Conservation (phyloP, 495 filamentous ascomycete species). For the Bryoglossum gracile region DNA sequence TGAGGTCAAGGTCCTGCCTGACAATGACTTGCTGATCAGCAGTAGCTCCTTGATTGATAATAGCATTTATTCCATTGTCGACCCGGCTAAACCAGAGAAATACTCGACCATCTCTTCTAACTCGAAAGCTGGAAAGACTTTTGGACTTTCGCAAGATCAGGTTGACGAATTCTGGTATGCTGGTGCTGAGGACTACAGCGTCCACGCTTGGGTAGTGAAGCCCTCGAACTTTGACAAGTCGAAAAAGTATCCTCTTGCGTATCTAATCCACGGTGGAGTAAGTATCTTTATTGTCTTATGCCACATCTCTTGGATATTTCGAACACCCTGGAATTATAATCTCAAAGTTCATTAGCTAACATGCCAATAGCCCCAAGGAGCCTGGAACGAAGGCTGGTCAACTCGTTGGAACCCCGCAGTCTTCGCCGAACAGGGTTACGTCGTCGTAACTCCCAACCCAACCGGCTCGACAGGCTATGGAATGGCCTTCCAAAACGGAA, state of each 20-base stretch:
- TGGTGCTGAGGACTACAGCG: conserved; percentile 51
- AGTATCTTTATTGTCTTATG: conserved; percentile 2
- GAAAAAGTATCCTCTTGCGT: conserved; percentile 74
- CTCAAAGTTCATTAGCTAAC: conserved; percentile 2
- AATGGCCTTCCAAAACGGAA: conserved; percentile 69
- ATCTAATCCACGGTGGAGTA: conserved; percentile 75
- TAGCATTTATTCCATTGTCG: conserved; percentile 54
- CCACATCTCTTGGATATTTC: no score
- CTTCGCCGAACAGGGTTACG: conserved; percentile 87
- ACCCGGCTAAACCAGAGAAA: conserved; percentile 30
- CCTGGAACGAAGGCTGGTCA: conserved; percentile 78
- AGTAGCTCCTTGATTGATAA: conserved; percentile 63
- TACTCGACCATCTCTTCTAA: conserved; percentile 50
- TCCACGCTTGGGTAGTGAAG: conserved; percentile 77
- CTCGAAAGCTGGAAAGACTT: conserved; percentile 57
- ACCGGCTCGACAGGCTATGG: conserved; percentile 85
- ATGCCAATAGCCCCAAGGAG: conserved; percentile 56
- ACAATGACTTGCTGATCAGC: conserved; percentile 53
- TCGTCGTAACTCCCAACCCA: conserved; percentile 82
- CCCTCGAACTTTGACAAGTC: conserved; percentile 67
- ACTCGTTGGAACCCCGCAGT: conserved; percentile 89
- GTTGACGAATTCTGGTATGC: conserved; percentile 67
- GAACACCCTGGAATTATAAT: no score
- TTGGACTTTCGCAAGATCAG: conserved; percentile 56
- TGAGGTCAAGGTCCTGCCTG: conserved; percentile 47